Evolutionary conservation across 139 green algal genomes (phyloP), one percentile per base, ranked within the genome.

Genomic region (Closterium sp.): DNA sequence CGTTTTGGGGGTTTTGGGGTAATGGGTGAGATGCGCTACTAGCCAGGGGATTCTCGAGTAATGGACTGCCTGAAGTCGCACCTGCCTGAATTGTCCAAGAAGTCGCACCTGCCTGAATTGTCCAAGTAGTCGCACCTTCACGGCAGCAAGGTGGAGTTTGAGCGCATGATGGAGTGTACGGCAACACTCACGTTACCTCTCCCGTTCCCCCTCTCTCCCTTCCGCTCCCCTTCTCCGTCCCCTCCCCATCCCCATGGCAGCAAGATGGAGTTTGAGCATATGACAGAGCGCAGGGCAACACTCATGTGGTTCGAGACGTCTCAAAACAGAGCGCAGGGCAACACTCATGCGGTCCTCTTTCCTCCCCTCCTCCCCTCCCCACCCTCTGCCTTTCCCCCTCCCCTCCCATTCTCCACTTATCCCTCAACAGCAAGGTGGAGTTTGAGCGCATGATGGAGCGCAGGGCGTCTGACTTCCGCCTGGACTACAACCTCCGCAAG

Each of bases 391-490:
- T 70, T 13, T 4, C 45, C 1, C 45, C 6, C 45, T 13, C 62
- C 17, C 62, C 62, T 79, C 2, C 10, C 62, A 4, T 13, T 13
- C 62, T 4, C 13, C 62, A 22, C 62, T n/a, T 7, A 5, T 7
- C 42, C 42, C 42, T 13, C 42, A 13, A 13, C 32, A 95, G 93
- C 93, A 95, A 95, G 93, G 32, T 32, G 27, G 34, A 94, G 28
- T 92, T 95, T 70, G 93, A 95, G 50, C 10, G 21, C n/a, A 94
- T 95, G 93, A 95, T 95, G 88, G 91, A 90, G 88, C 42, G 91
- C 24, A 84, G 93, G 13, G 91, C 91, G n/a, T 17, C 17, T 22
- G 91, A 95, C 90, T 95, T 95, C 93, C 91, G 91, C 50, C 91
- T 95, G 79, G 93, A 95, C 34, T n/a, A 28, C 11, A 73, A 42